Conservation (phyloP, 495 filamentous ascomycete species). For the Penicillium ochrochloron region DNA sequence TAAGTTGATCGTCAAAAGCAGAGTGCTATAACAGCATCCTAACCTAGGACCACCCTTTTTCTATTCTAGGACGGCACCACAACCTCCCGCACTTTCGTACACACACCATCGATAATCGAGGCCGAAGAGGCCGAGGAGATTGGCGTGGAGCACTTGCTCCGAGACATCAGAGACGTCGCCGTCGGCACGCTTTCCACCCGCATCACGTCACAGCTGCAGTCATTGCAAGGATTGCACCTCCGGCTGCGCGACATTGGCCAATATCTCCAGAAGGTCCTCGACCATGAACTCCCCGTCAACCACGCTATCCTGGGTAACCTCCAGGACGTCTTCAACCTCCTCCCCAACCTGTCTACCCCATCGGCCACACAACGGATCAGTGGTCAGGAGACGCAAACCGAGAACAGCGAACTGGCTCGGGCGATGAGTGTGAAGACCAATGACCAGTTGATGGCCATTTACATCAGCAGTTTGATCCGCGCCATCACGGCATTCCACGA, state of each 20-base stretch:
- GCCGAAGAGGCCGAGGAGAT: conserved; percentile 99
- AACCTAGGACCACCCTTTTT: neutral
- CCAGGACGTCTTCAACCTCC: conserved; percentile 98
- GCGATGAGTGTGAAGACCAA: conserved; percentile 99
- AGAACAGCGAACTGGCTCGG: conserved; percentile 81
- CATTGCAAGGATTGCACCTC: conserved; percentile 92
- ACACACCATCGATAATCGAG: conserved; percentile 98
- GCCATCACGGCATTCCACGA: conserved; percentile 99
- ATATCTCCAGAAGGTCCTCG: conserved; percentile 95
- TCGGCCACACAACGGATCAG: conserved; percentile 54
- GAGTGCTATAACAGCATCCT: conserved; percentile 13
- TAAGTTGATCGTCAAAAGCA: conserved; percentile 51
- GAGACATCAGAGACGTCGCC: conserved; percentile 96
- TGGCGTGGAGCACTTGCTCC: conserved; percentile 95
- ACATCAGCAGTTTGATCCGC: conserved; percentile 92
- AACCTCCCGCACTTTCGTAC: conserved; percentile 95
- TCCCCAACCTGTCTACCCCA: conserved; percentile 93
- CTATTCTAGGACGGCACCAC: conserved; percentile 86
- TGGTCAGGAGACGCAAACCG: conserved; percentile 54
- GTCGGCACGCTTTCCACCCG: conserved; percentile 98
- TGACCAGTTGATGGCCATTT: conserved; percentile 97
- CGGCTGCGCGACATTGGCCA: conserved; percentile 93
- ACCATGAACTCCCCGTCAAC: conserved; percentile 90
- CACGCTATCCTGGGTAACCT: conserved; percentile 97
- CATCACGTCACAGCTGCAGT: conserved; percentile 97